Base-by-base conservation (phyloP, 495 filamentous ascomycete genomes). In the Lasiosphaeria ovina region DNA sequence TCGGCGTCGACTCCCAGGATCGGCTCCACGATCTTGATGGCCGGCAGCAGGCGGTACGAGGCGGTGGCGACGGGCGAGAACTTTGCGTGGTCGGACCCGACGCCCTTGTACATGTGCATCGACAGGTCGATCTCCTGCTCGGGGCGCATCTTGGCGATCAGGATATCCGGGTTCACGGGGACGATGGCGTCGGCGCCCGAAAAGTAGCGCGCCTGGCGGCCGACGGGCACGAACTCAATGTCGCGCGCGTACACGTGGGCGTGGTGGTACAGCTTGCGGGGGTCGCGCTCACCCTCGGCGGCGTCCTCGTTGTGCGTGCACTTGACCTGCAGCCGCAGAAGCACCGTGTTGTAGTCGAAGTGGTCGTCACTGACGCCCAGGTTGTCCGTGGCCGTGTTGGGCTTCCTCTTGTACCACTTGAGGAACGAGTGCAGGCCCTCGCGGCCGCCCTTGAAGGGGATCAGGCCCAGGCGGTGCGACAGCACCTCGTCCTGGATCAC, bases 401-500 rank as follows among this genome's bases (percentile, higher is more conserved):
- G 24, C 24, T 24, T 24, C 44, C 78, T 79, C 63, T 80, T 82
- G 72, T 79, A 89, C 87, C 89, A 96, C 66, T 87, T 84, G 77
- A 98, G 58, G 60, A 72, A 87, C 74, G 87, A 87, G 54, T 84
- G 81, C 54, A 98, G 78, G 11, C 90, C 92, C 34, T 86, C 81
- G 60, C 85, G 83, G 54, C 84, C 82, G 62, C 90, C 94, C 38
- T 85, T 88, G 57, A 99, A 85, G 7, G 95, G 95, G 55, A 99
- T 87, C 44, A 98, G 83, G 48, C 95, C 95, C 31, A 99, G 80
- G 17, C 95, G 84, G 67, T 90, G 87, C 3, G 91, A 84, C 44
- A 99, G 87, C 1, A 99, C 92, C 74, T 99, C 95, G 72, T 99
- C 95, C 71, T 96, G 92, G 67, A 99, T 93, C 24, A 99, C 89